Conservation (phyloP, 78 protist genomes). For the Anaeramoeba ignava region DNA sequence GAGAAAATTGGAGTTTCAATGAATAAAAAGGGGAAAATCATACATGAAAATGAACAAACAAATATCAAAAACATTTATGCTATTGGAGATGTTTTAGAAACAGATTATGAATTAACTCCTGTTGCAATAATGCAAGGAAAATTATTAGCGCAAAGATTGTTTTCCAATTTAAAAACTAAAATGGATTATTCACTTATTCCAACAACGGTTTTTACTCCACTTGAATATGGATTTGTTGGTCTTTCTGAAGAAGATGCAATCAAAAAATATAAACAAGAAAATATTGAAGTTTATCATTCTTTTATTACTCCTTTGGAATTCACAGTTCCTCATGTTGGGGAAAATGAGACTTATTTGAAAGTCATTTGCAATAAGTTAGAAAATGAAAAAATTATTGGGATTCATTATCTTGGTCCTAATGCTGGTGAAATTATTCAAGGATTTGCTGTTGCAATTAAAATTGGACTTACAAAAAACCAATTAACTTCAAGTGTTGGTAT, state of each 20-base stretch:
- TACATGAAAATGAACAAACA: conserved; percentile 46
- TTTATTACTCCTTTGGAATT: conserved; percentile 52
- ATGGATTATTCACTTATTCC: no score
- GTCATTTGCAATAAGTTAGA: conserved; percentile 35
- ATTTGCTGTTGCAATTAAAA: conserved; percentile 37
- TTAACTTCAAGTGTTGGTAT: conserved; percentile 79
- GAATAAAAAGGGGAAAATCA: conserved; percentile 36
- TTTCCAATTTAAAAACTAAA: neutral
- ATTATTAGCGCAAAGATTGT: neutral
- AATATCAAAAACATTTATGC: conserved; percentile 57
- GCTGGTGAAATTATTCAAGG: conserved; percentile 87
- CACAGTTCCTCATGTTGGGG: conserved; percentile 50
- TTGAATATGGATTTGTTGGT: conserved; percentile 78
- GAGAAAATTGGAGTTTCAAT: conserved; percentile 37
- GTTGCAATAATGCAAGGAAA: conserved; percentile 67
- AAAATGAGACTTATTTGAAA: conserved; percentile 41
- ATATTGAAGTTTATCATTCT: conserved; percentile 53
- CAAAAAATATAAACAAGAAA: conserved; percentile 45
- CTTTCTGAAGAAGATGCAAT: conserved; percentile 68
- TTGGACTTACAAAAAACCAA: conserved; percentile 56
- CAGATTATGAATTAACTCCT: conserved; percentile 79
- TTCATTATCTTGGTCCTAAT: conserved; percentile 69
- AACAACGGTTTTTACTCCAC: conserved; percentile 90
- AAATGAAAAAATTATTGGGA: conserved; percentile 50
- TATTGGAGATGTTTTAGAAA: conserved; percentile 48